Conservation (phyloP, 768 basidiomycete genomes). For the Kwoniella dendrophila region DNA sequence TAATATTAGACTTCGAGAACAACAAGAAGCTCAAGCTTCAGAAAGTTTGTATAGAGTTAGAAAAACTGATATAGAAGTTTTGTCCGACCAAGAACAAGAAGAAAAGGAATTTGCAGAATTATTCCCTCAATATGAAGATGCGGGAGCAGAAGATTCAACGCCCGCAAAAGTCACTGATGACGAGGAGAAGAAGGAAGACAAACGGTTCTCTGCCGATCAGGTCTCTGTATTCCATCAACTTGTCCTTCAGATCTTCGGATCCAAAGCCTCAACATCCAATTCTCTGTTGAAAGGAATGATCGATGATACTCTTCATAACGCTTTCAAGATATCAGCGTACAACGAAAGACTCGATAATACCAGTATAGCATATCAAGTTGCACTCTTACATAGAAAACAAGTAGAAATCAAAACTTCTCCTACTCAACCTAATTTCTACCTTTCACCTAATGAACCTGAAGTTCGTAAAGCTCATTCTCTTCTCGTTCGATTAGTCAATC, state of each 20-base stretch:
- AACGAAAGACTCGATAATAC: slow-evolving; percentile 35
- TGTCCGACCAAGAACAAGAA: slow-evolving; percentile 74
- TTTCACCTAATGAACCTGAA: slow-evolving; percentile 73
- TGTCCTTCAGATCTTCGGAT: slow-evolving; percentile 26
- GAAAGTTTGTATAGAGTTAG: slow-evolving; percentile 76
- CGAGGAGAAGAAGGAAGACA: slow-evolving; percentile 44
- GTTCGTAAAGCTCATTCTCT: slow-evolving; percentile 65
- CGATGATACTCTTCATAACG: slow-evolving; percentile 11
- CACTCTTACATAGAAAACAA: slow-evolving; percentile 47
- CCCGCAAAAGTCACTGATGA: slow-evolving; percentile 31
- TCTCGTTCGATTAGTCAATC: slow-evolving; percentile 61
- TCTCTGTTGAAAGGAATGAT: slow-evolving; percentile 15
- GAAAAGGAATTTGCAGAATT: slow-evolving; percentile 78
- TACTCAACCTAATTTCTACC: slow-evolving; percentile 70
- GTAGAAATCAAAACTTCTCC: slow-evolving; percentile 26
- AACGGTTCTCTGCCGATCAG: slow-evolving; percentile 12
- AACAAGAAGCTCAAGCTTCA: slow-evolving; percentile 66
- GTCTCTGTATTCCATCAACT: slow-evolving; percentile 36
- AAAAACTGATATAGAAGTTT: slow-evolving; percentile 61
- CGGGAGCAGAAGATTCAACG: slow-evolving; percentile 21
- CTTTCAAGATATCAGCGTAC: slow-evolving; percentile 29
- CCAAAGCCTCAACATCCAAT: neutral
- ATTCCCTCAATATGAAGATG: slow-evolving; percentile 67
- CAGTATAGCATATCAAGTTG: slow-evolving; percentile 37
- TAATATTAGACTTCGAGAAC: slow-evolving; percentile 72